These are phyloP conservation scores for Eremothecium cymbalariae DNA, from an alignment of 1,139 yeast species.

Conservation along the genomic window DNA sequence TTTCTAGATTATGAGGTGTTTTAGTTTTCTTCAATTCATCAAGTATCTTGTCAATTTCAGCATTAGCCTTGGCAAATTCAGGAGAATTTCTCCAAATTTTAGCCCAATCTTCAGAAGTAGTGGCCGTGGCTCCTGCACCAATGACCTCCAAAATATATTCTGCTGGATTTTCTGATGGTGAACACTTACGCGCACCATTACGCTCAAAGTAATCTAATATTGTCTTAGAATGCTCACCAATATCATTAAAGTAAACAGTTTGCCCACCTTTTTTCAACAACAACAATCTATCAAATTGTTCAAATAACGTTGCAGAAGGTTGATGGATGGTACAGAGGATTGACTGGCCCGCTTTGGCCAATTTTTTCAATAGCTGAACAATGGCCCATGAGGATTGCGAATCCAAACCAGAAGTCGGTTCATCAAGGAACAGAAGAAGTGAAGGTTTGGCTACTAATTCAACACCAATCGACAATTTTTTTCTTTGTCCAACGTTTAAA, in stretches of 20 bases:
- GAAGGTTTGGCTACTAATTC: constrained; percentile 77
- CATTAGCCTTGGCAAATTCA: constrained; percentile 27
- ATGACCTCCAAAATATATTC: constrained; percentile 53
- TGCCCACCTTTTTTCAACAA: constrained; percentile 57
- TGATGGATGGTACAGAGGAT: constrained; percentile 69
- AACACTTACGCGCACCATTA: constrained; percentile 48
- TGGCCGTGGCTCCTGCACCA: constrained; percentile 53
- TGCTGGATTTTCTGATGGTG: constrained; percentile 44
- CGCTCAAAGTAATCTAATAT: constrained; percentile 45
- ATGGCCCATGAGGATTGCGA: constrained; percentile 79
- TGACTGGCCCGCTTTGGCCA: constrained; percentile 63
- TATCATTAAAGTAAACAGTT: constrained; percentile 59
- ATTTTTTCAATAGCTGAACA: constrained; percentile 52
- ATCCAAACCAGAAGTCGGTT: constrained; percentile 82
- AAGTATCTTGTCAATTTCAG: constrained; percentile 27
- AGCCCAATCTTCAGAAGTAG: constrained; percentile 41
- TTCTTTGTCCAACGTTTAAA: constrained; percentile 66
- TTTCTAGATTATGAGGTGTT: constrained; percentile 8
- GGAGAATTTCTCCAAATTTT: constrained; percentile 40
- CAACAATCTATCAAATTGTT: constrained; percentile 58
- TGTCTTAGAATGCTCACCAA: constrained; percentile 43
- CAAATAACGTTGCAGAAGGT: constrained; percentile 60
- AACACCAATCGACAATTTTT: constrained; percentile 68
- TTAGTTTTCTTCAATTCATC: constrained; percentile 12
- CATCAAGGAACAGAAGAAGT: constrained; percentile 65